phyloP scores from a whole-genome alignment of 208 protist species.

The Dictyostelium gargantuum region DNA sequence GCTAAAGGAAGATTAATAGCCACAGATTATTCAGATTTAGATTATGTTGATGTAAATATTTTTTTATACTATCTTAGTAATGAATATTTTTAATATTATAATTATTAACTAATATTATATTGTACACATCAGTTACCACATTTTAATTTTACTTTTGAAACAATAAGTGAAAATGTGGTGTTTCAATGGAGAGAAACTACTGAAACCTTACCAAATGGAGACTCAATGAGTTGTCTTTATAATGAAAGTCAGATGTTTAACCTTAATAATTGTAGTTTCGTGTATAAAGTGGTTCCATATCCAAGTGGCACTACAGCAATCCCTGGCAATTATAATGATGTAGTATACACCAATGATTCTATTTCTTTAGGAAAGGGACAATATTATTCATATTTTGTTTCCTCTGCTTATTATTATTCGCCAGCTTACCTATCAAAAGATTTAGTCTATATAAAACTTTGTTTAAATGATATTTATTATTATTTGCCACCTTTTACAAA shows the following conservation, averaged over 20 bases:
- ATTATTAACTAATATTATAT: background rate
- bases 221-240: too few relatives aligned
- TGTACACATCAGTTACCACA: background rate
- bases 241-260: background rate
- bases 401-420: background rate
- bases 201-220: background rate
- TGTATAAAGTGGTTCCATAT: background rate
- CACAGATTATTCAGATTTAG: background rate
- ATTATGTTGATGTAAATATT: background rate
- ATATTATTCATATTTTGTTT: background rate
- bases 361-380: background rate
- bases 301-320: too few relatives aligned
- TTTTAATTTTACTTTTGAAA: background rate
- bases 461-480: background rate
- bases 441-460: background rate
- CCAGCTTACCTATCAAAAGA: background rate
- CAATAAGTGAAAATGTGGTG: background rate
- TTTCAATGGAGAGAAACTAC: background rate
- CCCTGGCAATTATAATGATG: too few relatives aligned
- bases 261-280: background rate
- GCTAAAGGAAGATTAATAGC: background rate
- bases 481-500: background rate
- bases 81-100: background rate
- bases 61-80: too few relatives aligned
- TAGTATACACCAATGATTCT: too few relatives aligned